Evolutionary conservation across 306 rosid species (phyloP).

Genomic region (Rosa lucieae): DNA sequence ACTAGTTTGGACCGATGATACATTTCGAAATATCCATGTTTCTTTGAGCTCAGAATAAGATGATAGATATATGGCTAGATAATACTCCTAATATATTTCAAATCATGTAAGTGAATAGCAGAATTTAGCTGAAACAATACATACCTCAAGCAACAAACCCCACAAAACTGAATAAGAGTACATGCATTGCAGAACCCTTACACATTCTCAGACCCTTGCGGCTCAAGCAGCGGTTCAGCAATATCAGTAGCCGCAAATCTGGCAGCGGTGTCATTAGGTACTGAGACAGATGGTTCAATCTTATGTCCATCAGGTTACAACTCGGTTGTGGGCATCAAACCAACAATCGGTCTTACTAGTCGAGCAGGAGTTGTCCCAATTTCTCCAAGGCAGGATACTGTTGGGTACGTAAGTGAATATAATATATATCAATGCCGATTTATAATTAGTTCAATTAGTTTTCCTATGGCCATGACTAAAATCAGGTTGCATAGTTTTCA

Average conservation of each 20-base stretch:
- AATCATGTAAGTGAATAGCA: not conserved
- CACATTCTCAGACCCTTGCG: slow-evolving; percentile 43
- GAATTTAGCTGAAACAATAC: not conserved
- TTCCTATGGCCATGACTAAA: not conserved
- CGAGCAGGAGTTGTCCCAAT: slow-evolving; percentile 60
- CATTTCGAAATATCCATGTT: not conserved
- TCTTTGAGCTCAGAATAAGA: too few species aligned
- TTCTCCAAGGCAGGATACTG: slow-evolving; percentile 59
- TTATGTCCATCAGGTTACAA: slow-evolving; percentile 59
- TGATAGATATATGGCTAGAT: not conserved
- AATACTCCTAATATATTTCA: not conserved
- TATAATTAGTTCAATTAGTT: not conserved
- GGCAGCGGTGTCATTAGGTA: slow-evolving; percentile 63
- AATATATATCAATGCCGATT: slow-evolving; percentile 21
- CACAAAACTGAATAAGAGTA: not conserved
- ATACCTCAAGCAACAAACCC: not conserved
- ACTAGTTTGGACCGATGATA: not conserved
- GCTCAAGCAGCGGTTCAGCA: slow-evolving; percentile 65
- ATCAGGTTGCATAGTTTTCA: not conserved
- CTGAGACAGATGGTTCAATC: slow-evolving; percentile 61
- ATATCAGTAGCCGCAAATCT: slow-evolving; percentile 65
- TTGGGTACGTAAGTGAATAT: slow-evolving; percentile 39
- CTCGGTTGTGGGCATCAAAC: slow-evolving; percentile 70
- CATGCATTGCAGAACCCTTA: slow-evolving; percentile 58
- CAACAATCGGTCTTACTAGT: slow-evolving; percentile 74